Evolutionary conservation across 1,284 basidiomycete genomes (phyloP), one percentile per base, ranked within the genome.

Genomic region (Bondarzewia mesenterica): DNA sequence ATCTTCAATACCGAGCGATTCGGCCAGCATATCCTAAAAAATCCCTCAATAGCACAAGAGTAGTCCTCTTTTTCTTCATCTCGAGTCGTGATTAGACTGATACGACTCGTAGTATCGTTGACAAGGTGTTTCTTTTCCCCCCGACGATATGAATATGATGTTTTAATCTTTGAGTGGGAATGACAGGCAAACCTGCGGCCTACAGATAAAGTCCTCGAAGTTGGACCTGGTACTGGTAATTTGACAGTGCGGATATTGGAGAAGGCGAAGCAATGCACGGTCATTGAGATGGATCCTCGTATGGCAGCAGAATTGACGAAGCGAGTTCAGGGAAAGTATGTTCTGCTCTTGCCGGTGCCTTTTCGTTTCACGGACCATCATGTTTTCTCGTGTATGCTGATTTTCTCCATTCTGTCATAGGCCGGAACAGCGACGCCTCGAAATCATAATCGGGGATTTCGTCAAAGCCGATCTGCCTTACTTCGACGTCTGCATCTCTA

Each of bases 241-340:
- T 66, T 99, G 62, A 99, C 96, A 0, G 86, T 97, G 15, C 77
- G 89, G 59, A 99, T 99, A 54, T 71, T 99, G 35, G 92, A 97
- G 60, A 89, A 93, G 67, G 89, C 89, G 53, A 94, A 95, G 62
- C 86, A 89, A 71, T 85, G 91, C 25, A 90, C 89, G 0, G 95
- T 93, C 1, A 84, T 98, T 25, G 96, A 99, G 66, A 96, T 98
- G 92, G 96, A 99, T 64, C 96, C 96, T 55, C 83, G 96, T 35
- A 98, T 99, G 95, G 95, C 94, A 16, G 93, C 93, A 42, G 95
- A 99, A 65, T 78, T 99, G 48, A 89, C 89, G 50, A 99, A 99
- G 68, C 86, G 96, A 57, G 93, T 99, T 1, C 89, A 98, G 74
- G 95, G 95, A 74, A 98, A 88, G 94, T 96, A 66, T 73, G 92